A percentile compares a stretch with the other conserved stretches of the same genome.
These are phyloP conservation scores for Triglochin maritima DNA, from an alignment of 106 monocot species.

Conservation along the genomic window DNA sequence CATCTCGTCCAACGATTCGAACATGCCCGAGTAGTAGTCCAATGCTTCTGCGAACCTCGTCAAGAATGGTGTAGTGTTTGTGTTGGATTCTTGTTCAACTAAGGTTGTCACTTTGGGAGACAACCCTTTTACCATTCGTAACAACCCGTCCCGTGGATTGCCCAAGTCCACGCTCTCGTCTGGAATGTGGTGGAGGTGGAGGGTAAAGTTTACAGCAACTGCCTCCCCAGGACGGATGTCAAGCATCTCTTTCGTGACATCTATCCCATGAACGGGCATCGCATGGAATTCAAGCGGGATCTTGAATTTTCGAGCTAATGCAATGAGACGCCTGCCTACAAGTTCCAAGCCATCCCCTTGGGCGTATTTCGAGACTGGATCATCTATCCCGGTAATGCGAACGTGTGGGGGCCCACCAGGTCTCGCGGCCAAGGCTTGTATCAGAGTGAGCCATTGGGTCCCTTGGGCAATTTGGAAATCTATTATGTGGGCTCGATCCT, in stretches of 20 bases:
- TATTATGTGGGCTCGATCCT: slow-evolving; percentile 76
- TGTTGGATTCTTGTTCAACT: slow-evolving; percentile 88
- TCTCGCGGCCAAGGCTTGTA: slow-evolving; percentile 75
- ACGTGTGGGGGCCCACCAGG: slow-evolving; percentile 75
- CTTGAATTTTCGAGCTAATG: slow-evolving; percentile 51
- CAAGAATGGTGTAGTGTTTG: slow-evolving; percentile 53
- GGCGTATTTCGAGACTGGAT: slow-evolving; percentile 58
- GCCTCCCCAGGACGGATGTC: slow-evolving; percentile 62
- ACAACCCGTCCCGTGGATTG: slow-evolving; percentile 80
- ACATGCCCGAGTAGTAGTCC: slow-evolving; percentile 82
- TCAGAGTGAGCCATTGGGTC: slow-evolving; percentile 80
- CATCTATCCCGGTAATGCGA: slow-evolving; percentile 74
- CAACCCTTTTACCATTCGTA: slow-evolving; percentile 73
- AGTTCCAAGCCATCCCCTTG: slow-evolving; percentile 33
- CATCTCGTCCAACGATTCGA: slow-evolving; percentile 69
- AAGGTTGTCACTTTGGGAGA: slow-evolving; percentile 63
- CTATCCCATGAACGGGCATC: slow-evolving; percentile 19
- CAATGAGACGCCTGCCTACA: slow-evolving; percentile 38
- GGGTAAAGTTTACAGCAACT: slow-evolving; percentile 69
- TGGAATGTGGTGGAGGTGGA: slow-evolving; percentile 81
- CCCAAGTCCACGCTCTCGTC: slow-evolving; percentile 84
- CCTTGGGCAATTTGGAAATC: slow-evolving; percentile 87
- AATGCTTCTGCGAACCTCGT: slow-evolving; percentile 56
- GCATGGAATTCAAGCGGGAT: slow-evolving; percentile 68
- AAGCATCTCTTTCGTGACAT: slow-evolving; percentile 62